Percentiles rank a stretch among this genome's conserved stretches.
These are phyloP conservation scores for Alternaria longipes DNA, from an alignment of 2,329 filamentous ascomycete genomes.

Conservation along the genomic window DNA sequence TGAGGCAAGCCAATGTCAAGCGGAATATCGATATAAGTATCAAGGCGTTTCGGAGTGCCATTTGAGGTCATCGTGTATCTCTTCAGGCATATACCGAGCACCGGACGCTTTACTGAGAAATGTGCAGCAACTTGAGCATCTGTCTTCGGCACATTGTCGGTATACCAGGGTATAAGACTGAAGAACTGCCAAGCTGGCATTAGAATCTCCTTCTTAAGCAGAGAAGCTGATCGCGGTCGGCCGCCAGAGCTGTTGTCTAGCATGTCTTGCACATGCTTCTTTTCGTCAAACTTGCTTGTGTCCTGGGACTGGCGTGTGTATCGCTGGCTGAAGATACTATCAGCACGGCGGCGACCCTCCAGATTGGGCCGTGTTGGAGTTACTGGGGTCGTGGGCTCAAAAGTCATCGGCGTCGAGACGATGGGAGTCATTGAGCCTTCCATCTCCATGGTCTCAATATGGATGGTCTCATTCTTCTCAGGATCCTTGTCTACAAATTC, in stretches of 20 bases:
- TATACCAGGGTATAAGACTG: constrained; percentile 92
- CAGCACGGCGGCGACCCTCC: constrained; percentile 53
- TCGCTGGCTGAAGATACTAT: constrained; percentile 61
- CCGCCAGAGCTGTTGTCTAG: constrained; percentile 43
- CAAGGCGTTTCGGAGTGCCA: constrained; percentile 74
- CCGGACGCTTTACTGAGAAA: constrained; percentile 81
- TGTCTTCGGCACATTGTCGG: constrained; percentile 68
- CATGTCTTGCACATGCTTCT: constrained; percentile 56
- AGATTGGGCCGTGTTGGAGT: constrained; percentile 38
- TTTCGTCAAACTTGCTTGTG: constrained; percentile 61
- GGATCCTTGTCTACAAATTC: constrained; percentile 40
- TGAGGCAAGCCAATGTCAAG: constrained; percentile 83
- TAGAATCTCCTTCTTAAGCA: constrained; percentile 78
- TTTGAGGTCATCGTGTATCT: constrained; percentile 79
- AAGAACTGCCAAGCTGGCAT: constrained; percentile 99
- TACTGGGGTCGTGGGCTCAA: constrained; percentile 36
- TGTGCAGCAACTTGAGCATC: constrained; percentile 88
- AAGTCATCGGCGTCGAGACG: constrained; percentile 43
- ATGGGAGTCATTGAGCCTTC: constrained; percentile 45
- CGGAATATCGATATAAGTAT: constrained; percentile 91
- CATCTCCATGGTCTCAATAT: constrained; percentile 58
- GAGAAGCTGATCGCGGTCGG: constrained; percentile 51
- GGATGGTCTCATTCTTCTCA: constrained; percentile 50
- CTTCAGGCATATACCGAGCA: constrained; percentile 92
- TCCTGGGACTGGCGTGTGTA: constrained; percentile 55